Base-by-base conservation (phyloP, 768 basidiomycete genomes). In the Phallus indusiatus region DNA sequence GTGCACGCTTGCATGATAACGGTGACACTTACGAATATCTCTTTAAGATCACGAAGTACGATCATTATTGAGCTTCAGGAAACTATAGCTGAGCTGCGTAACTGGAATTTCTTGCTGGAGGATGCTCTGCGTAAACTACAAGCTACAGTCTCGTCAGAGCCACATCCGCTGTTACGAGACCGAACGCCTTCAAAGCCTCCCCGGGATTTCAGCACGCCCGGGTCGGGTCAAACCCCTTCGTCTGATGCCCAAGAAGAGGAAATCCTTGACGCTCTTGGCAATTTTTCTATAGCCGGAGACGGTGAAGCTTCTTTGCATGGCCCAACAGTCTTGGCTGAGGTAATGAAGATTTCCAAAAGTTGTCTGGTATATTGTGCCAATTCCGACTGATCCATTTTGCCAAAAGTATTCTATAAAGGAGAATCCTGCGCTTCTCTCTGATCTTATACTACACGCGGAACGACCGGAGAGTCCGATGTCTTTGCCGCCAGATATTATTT, bases 21-120 rank as follows among this genome's bases (percentile, higher is more conserved):
- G n/a, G 16, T 46, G 35, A 6, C 36, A 48, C 33, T 20, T n/a
- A 21, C 21, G 16, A 24, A 0, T 8, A 21, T 22, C 7, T 1
- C 53, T 81, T 85, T 58, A 72, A 86, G 24, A 77, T 88, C 22
- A 77, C 87, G 21, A 82, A 83, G 57, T 37, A 59, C 57, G 34
- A 59, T 59, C 64, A 88, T 85, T 0, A 81, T 83, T 63, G 84
- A 89, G 59, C 74, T 89, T 8, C 85, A 89, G 68, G 79, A 80
- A 53, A 78, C 79, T 62, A 82, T 87, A 6, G 85, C 83, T 42
- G 65, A 68, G 0, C 73, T 86, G 49, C 71, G 75, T 48, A 66
- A 72, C 5, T 80, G 84, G n/a, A 80, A 83, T 56, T 79, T 78
- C 33, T 77, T 80, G 47, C 78, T 88, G 0, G 86, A 89, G 68